A percentile compares a stretch with the other conserved stretches of the same genome.
Conservation (phyloP, 306 rosid genomes). For the Myrica gale region DNA sequence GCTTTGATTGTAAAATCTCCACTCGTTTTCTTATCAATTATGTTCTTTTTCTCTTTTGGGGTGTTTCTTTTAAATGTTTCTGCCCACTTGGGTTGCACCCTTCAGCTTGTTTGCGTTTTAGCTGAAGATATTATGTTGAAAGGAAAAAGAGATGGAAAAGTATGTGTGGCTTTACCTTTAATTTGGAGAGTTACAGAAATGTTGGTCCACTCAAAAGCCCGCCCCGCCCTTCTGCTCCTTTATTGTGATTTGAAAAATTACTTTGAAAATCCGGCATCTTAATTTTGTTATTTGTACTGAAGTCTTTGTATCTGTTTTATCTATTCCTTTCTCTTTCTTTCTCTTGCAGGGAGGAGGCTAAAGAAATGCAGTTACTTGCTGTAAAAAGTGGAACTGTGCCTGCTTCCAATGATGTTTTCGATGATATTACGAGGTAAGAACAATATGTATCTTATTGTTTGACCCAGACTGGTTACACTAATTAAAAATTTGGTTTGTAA, state of each 20-base stretch:
- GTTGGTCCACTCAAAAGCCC: too few species aligned
- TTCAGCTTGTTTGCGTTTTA: background rate
- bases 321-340: background rate
- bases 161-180: background rate
- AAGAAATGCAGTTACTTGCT: constrained; percentile 44
- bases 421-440: constrained; percentile 55
- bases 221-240: background rate
- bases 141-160: background rate
- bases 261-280: background rate
- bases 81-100: background rate
- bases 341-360: constrained; percentile 66
- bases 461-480: background rate
- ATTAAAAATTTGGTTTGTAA: background rate
- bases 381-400: constrained; percentile 26
- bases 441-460: background rate
- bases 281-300: constrained; percentile 22
- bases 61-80: background rate
- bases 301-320: constrained; percentile 10
- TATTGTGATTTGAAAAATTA: background rate
- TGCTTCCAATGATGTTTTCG: constrained; percentile 42
- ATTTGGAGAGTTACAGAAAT: too few species aligned
- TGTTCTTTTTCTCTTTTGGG: background rate
- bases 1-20: background rate
- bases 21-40: background rate
- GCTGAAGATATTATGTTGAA: background rate